A percentile compares a stretch with the other conserved stretches of the same genome.
Evolutionary conservation across 441 rosid genomes (phyloP).

Genomic region (Corymbia calophylla): DNA sequence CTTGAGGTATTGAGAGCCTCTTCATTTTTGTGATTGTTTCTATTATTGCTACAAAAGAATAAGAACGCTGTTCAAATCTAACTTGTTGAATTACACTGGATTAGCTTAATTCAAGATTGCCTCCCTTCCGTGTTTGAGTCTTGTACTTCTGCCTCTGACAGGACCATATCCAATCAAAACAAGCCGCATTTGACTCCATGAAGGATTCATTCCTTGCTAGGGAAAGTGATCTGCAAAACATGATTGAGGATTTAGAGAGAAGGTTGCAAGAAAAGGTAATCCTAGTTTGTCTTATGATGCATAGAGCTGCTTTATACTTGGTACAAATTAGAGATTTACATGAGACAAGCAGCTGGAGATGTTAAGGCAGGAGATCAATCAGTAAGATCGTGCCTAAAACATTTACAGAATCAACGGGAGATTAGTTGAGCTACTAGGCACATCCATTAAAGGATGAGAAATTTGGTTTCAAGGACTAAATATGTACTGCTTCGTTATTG

Average conservation of each 20-base stretch:
- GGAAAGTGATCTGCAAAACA: slow-evolving; percentile 48
- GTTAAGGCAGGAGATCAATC: neutral
- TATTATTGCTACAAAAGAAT: neutral
- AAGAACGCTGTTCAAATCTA: neutral
- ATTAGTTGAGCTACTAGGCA: neutral
- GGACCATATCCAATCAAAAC: slow-evolving; percentile 61
- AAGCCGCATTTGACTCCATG: slow-evolving; percentile 45
- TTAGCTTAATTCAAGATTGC: neutral
- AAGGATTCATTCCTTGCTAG: slow-evolving; percentile 39
- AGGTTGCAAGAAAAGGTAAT: slow-evolving; percentile 31
- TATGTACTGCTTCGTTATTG: neutral
- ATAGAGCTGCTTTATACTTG: neutral
- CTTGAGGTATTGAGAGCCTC: slow-evolving; percentile 52
- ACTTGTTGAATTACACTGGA: neutral
- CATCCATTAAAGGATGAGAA: neutral
- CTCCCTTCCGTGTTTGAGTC: neutral
- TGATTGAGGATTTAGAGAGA: slow-evolving; percentile 49
- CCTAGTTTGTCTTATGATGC: neutral
- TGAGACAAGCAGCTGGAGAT: neutral
- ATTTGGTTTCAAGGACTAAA: neutral
- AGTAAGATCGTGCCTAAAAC: neutral
- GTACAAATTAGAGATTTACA: neutral
- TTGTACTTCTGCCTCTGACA: slow-evolving; percentile 8
- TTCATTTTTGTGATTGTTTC: neutral
- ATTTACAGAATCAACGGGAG: neutral